These are phyloP conservation scores for Cercophora newfieldiana DNA, from an alignment of 495 filamentous ascomycete species.

Conservation along the genomic window DNA sequence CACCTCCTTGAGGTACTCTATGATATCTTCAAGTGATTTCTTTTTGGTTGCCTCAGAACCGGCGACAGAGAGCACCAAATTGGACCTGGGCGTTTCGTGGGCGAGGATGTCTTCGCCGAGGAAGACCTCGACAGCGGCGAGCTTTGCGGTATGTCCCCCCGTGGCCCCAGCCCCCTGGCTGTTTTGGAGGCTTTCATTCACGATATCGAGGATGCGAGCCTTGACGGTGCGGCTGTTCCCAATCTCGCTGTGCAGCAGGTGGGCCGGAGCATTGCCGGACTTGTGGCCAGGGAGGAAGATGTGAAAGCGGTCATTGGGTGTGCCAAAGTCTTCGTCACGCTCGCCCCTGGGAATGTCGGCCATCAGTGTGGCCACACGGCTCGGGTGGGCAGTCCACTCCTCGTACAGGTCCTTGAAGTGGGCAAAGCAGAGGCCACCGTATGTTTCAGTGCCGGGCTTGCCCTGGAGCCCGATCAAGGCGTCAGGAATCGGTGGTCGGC, in stretches of 20 bases:
- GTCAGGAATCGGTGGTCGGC: constrained; percentile 27
- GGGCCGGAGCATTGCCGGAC: background rate
- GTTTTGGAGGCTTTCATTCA: background rate
- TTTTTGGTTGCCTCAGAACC: background rate
- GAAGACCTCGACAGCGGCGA: background rate
- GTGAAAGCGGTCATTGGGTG: constrained; percentile 19
- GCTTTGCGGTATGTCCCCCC: background rate
- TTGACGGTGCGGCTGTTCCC: background rate
- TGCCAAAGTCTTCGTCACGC: background rate
- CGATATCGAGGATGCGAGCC: constrained; percentile 2
- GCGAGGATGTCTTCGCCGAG: background rate
- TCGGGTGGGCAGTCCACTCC: background rate
- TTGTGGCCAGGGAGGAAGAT: constrained; percentile 22
- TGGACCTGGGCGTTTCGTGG: background rate
- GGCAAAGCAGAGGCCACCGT: constrained; percentile 27
- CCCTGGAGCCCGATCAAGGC: constrained; percentile 21
- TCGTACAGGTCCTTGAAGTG: constrained; percentile 5
- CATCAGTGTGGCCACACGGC: background rate
- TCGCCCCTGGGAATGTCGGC: background rate
- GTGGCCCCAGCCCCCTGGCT: background rate
- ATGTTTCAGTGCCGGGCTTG: background rate
- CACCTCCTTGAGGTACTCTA: background rate
- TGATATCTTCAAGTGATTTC: background rate
- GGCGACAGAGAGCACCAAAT: background rate
- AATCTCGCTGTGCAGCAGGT: constrained; percentile 9